Base-by-base conservation (phyloP, 305 asterid species). In the Ruellia speciosa region DNA sequence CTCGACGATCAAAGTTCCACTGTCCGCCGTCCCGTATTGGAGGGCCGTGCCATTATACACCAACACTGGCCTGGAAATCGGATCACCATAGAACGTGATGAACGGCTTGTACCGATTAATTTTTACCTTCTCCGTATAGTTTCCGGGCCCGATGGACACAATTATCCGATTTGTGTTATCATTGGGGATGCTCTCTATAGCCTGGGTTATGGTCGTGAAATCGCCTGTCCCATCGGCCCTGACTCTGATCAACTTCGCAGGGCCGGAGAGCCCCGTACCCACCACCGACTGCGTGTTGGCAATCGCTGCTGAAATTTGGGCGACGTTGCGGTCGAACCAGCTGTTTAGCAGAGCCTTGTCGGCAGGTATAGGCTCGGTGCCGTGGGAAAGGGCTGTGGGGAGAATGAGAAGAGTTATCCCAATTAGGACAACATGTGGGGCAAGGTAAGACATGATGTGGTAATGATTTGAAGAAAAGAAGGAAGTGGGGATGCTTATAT, bases 81-180 rank as follows among this genome's bases (percentile, higher is more conserved):
- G 82, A 55, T 86, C 95, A 0, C 95, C 99, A 45, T 61, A 64
- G 14, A 92, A 59, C 2, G 95, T 84, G 4, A 92, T 9, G 50
- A 70, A 92, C 0, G 82, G 84, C 56, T 81, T 77, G 0, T 33
- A 17, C 19, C 14, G 51, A 0, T 62, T 78, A 13, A 92, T 60
- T 37, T n/a, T 68, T 2, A 92, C 41, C 16, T 80, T 92, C 66
- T 92, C 95, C 0, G 76, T 73, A 31, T 92, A 88, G 33, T 60
- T 84, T 48, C 99, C 99, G 0, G 86, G 76, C 0, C 84, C 99
- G 2, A 92, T 66, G 8, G 59, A 68, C 12, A 92, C 55, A 12
- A 84, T 40, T 0, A 77, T 74, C 0, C 93, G 92, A 2, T 73
- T 41, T 14, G 28, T 68, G 65, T 92, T 92, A 2, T 52, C 76